phyloP scores from a whole-genome alignment of 1,284 basidiomycete genomes.

The Marasmius sp. region DNA sequence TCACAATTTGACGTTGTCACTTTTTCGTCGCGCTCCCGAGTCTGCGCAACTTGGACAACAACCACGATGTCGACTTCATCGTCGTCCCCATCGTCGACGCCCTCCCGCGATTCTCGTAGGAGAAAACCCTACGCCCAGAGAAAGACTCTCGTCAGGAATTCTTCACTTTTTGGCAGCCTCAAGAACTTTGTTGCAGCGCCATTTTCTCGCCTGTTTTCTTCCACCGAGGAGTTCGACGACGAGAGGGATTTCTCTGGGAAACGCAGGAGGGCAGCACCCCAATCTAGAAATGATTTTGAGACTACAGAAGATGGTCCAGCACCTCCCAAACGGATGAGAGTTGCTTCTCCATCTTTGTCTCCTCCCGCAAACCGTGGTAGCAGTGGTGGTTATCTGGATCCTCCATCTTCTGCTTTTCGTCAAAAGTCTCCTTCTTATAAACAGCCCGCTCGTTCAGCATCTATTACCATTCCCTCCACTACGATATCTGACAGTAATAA shows the following conservation, averaged over 20 bases:
- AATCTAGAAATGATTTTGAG: constrained; percentile 26
- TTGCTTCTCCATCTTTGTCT: constrained; percentile 45
- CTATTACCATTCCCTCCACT: constrained; percentile 33
- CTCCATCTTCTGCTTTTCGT: constrained; percentile 45
- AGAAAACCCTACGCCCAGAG: constrained; percentile 9
- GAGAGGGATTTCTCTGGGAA: constrained; percentile 49
- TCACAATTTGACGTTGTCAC: background rate
- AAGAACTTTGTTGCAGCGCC: constrained; percentile 67
- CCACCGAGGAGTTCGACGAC: constrained; percentile 47
- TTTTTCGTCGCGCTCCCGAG: background rate
- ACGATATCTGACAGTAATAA: constrained; percentile 25
- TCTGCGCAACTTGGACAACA: background rate
- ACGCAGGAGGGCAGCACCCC: constrained; percentile 41
- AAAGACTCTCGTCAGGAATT: constrained; percentile 33
- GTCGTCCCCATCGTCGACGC: constrained; percentile 3
- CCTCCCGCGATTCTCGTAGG: constrained; percentile 8
- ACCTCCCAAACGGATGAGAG: constrained; percentile 52
- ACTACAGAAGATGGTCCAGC: constrained; percentile 23
- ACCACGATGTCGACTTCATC: constrained; percentile 11
- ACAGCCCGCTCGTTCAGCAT: constrained; percentile 34
- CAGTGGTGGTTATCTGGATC: constrained; percentile 51
- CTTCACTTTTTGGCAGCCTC: constrained; percentile 55
- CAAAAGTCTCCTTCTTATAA: constrained; percentile 26
- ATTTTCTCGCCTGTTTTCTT: constrained; percentile 40
- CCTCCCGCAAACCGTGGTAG: constrained; percentile 15